These are phyloP conservation scores for Globisporangium megalacanthum DNA, from an alignment of 352 stramenopile genomes.

Conservation along the genomic window DNA sequence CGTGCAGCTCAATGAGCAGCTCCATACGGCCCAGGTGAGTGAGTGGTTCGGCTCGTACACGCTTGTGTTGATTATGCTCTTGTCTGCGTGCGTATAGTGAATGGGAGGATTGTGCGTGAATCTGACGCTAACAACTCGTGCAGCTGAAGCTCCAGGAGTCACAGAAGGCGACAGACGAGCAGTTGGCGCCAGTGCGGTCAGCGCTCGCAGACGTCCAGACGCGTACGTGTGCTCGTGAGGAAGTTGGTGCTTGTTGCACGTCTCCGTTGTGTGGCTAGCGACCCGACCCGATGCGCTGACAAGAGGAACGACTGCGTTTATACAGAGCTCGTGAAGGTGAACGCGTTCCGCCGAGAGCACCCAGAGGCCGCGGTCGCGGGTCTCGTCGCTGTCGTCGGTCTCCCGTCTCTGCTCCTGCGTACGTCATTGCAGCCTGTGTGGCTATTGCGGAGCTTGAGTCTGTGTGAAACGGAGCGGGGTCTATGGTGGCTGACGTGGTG, in stretches of 20 bases:
- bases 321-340: constrained; percentile 64
- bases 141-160: constrained; percentile 45
- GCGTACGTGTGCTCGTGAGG: constrained; percentile 26
- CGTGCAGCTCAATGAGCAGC: constrained; percentile 50
- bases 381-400: constrained; percentile 47
- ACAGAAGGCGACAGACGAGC: constrained; percentile 46
- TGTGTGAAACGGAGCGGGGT: too few species aligned
- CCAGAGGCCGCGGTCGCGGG: constrained; percentile 53
- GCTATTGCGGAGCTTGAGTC: too few species aligned
- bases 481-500: not conserved
- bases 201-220: constrained; percentile 34
- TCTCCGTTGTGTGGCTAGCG: too few species aligned
- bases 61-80: not conserved
- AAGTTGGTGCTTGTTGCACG: not conserved
- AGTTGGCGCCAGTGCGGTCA: constrained; percentile 57
- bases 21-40: constrained; percentile 44
- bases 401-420: constrained; percentile 64
- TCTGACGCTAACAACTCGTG: too few species aligned
- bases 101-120: not conserved
- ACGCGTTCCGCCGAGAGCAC: constrained; percentile 71
- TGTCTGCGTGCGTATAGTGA: not conserved
- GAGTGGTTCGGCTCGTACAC: too few species aligned
- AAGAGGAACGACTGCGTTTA: not conserved
- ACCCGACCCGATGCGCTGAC: not conserved
- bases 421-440: constrained; percentile 18